Evolutionary conservation across 106 monocot species (phyloP), one percentile per base, ranked within the genome.

Genomic region (Allium fistulosum): DNA sequence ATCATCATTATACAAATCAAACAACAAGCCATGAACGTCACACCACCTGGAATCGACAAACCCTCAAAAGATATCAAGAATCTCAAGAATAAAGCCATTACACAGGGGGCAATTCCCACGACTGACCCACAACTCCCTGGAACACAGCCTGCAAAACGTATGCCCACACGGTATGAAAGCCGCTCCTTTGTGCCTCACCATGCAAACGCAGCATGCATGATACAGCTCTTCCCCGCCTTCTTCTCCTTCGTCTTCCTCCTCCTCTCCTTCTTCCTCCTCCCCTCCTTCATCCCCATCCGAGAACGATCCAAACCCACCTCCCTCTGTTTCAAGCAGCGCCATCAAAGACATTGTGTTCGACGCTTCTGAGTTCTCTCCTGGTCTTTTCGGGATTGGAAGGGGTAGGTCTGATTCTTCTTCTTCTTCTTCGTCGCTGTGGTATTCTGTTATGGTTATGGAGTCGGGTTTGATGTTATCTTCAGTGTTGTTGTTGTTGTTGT

Each of bases 151-250:
- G 69, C 93, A 86, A 74, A 93, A 89, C 46, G 89, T 86, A 80
- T 93, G 93, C 11, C 89, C 93, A 67, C 93, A 93, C 0, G 93
- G 86, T 10, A 86, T 82, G 72, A 93, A 93, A 13, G 92, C 85
- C 12, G 88, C 83, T 0, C 92, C 92, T 48, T 93, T 93, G 60
- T 72, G 75, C 72, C 88, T 60, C 56, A 85, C 85, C 85, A 85
- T 83, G 66, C 92, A 92, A 59, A 88, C 88, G 59, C 92, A 88
- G 76, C 92, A 92, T n/a, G 65, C 66, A 10, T 53, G 46, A 69
- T 55, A 51, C 72, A 11, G n/a, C 70, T 6, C 48, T 78, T 18
- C 58, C 49, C 9, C 65, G 6, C 46, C 73, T 0, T 17, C 63
- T 4, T 51, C 63, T 15, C 7, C 77, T 11, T 14, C 50, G 10